phyloP scores from a whole-genome alignment of 2,329 filamentous ascomycete genomes.

The Chrysoporthe deuterocubensis region DNA sequence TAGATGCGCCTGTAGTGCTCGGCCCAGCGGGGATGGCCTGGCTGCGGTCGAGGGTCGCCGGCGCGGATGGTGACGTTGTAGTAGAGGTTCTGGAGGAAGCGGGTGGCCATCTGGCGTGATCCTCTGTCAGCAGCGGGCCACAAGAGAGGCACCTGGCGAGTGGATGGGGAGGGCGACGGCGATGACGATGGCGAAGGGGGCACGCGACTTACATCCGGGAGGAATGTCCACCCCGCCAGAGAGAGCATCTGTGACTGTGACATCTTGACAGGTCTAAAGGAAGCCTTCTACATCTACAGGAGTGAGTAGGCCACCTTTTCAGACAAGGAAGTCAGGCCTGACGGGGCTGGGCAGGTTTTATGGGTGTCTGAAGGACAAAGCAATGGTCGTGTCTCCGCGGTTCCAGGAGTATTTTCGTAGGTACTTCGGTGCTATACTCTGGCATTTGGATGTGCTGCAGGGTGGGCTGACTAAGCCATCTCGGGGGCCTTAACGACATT shows the following conservation, averaged over 20 bases:
- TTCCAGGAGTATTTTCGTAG: too few relatives aligned
- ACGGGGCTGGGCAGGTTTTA: neutral
- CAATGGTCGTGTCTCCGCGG: neutral
- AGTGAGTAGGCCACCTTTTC: neutral
- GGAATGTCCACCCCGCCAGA: slow-evolving; percentile 60
- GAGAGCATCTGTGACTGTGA: slow-evolving; percentile 56
- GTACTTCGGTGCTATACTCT: too few relatives aligned
- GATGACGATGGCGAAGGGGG: slow-evolving; percentile 16
- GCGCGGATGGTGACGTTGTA: slow-evolving; percentile 90
- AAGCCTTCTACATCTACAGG: slow-evolving; percentile 14
- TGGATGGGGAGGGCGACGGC: neutral
- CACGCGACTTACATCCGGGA: slow-evolving; percentile 52
- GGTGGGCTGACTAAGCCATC: too few relatives aligned
- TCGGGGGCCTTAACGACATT: too few relatives aligned
- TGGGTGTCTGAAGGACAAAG: neutral
- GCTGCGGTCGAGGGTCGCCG: slow-evolving; percentile 77
- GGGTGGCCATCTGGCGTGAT: slow-evolving; percentile 69
- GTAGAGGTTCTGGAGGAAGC: slow-evolving; percentile 78
- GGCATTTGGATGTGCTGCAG: too few relatives aligned
- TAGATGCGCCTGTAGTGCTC: slow-evolving; percentile 82
- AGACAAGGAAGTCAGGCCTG: neutral
- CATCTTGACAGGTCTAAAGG: slow-evolving; percentile 42
- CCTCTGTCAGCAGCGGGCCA: slow-evolving; percentile 13
- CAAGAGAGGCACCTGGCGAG: neutral
- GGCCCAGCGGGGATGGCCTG: slow-evolving; percentile 69